Percentiles rank a stretch among this genome's conserved stretches.
Conservation (phyloP, 2,329 filamentous ascomycete species). For the Hirsutella thompsonii region DNA sequence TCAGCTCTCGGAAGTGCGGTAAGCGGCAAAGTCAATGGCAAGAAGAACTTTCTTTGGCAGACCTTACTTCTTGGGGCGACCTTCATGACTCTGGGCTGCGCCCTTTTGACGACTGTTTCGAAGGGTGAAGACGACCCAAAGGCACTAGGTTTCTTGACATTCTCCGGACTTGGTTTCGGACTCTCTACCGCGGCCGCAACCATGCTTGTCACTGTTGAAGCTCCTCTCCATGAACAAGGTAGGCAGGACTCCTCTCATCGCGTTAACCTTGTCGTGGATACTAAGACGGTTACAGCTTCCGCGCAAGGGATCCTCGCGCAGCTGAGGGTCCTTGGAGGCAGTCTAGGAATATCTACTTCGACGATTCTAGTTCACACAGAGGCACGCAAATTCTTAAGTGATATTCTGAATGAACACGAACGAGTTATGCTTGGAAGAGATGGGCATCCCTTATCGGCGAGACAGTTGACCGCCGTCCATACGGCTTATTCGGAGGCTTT, state of each 20-base stretch:
- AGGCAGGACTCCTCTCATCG: slow-evolving; percentile 4
- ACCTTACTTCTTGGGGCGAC: slow-evolving; percentile 27
- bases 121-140: slow-evolving; percentile 25
- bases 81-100: slow-evolving; percentile 33
- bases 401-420: slow-evolving; percentile 14
- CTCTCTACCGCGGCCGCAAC: slow-evolving; percentile 33
- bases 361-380: slow-evolving; percentile 29
- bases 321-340: slow-evolving; percentile 37
- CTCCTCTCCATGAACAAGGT: slow-evolving; percentile 33
- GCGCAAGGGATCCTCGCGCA: slow-evolving; percentile 41
- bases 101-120: slow-evolving; percentile 26
- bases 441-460: slow-evolving; percentile 10
- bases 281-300: slow-evolving; percentile 20
- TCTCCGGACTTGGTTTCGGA: slow-evolving; percentile 41
- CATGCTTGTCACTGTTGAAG: slow-evolving; percentile 28
- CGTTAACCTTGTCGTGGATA: background rate
- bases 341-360: slow-evolving; percentile 39
- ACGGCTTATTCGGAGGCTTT: slow-evolving; percentile 31
- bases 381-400: slow-evolving; percentile 14
- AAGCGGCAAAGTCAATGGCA: slow-evolving; percentile 27
- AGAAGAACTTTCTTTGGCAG: slow-evolving; percentile 27
- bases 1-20: slow-evolving; percentile 31
- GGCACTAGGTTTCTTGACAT: slow-evolving; percentile 33
- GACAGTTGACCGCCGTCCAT: slow-evolving; percentile 19
- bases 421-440: slow-evolving; percentile 13